Evolutionary conservation across 75 land plant species (phyloP), one percentile per base, ranked within the genome.

Genomic region (Picea sitchensis): DNA sequence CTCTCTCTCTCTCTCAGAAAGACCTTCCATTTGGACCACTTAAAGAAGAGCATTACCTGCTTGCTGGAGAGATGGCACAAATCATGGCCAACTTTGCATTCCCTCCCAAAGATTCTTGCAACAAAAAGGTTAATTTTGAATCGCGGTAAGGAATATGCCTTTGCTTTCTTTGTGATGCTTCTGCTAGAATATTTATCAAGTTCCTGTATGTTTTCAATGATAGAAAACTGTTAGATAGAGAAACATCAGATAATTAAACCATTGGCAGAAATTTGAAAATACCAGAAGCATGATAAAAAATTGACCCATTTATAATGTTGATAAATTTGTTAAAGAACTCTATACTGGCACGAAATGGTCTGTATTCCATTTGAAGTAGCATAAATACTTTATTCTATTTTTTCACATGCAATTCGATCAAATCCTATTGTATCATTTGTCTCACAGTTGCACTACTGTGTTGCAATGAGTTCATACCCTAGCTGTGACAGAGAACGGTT

Each of bases 41-140:
- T n/a, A 41, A 20, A 8, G 26, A 20, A 26, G 32, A 51, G 63
- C 7, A 20, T 79, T 78, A 96, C 99, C 98, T 95, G 83, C 82
- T 89, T 41, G 90, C 88, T 65, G 99, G 99, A 68, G 95, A 95
- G 67, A 96, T 81, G 32, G 98, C 95, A 91, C 99, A 96, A 61
- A 96, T 89, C 98, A 96, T 95, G 64, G 95, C 98, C 72, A 96
- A 65, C 78, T 96, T 96, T 59, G 99, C 98, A 90, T 96, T 96
- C 23, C 99, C 99, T 81, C 99, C 99, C 69, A 96, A 92, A 76
- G 99, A 96, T 76, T 96, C 99, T 80, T 96, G 99, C 82, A 96
- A 77, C 73, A 96, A 84, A 67, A 96, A 96, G 36, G 99, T 96
- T 75, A 96, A 86, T 69, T 87, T 90, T 58, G 99, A 96, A 79